Evolutionary conservation across 768 basidiomycete genomes (phyloP).

Genomic region (Phlegmacium glaucopus): DNA sequence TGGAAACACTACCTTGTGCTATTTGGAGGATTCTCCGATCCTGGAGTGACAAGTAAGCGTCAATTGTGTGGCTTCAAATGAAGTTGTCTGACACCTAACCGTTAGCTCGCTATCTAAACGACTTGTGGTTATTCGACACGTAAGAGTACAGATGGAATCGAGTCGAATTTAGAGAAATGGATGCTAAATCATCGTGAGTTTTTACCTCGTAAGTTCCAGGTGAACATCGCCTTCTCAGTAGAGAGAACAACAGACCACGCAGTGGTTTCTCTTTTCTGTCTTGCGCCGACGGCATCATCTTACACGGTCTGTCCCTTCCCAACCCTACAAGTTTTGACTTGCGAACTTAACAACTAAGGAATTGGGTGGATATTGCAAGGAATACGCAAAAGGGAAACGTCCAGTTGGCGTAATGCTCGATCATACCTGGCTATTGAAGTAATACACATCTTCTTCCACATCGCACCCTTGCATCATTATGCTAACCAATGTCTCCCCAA

Average conservation of each 20-base stretch:
- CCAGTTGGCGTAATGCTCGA: slow-evolving; percentile 85
- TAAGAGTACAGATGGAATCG: slow-evolving; percentile 86
- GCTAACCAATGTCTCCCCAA: neutral
- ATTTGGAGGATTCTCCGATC: slow-evolving; percentile 91
- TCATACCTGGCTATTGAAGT: slow-evolving; percentile 88
- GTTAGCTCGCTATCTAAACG: slow-evolving; percentile 76
- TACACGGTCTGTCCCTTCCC: slow-evolving; percentile 62
- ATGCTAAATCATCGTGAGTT: slow-evolving; percentile 67
- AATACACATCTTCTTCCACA: neutral
- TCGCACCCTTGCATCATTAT: neutral
- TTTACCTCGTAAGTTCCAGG: neutral
- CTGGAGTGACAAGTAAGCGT: slow-evolving; percentile 80
- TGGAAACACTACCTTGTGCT: slow-evolving; percentile 88
- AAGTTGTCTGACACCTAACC: neutral
- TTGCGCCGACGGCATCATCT: slow-evolving; percentile 69
- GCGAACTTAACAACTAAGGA: neutral
- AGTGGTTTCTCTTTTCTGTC: slow-evolving; percentile 87
- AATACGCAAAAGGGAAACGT: slow-evolving; percentile 82
- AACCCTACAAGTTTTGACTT: neutral
- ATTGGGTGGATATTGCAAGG: slow-evolving; percentile 91
- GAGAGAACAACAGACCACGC: slow-evolving; percentile 53
- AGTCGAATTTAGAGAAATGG: slow-evolving; percentile 68
- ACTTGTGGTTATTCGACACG: slow-evolving; percentile 83
- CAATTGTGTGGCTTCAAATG: slow-evolving; percentile 52
- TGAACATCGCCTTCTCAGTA: neutral